phyloP scores from a whole-genome alignment of 2,329 filamentous ascomycete genomes.

The Exophiala bonariae region DNA sequence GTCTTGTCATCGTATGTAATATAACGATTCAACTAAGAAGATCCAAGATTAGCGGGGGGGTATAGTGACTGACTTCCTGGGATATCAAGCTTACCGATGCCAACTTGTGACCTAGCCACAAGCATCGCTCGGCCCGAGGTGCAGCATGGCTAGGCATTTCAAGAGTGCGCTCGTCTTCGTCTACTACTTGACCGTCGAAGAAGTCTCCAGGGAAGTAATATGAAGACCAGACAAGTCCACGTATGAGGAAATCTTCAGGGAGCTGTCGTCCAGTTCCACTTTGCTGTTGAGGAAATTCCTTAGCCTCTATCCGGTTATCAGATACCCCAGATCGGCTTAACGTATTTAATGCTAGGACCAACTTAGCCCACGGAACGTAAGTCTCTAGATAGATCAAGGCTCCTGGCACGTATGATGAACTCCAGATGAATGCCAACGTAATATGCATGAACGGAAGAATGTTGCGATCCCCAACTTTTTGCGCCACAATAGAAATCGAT shows the following conservation, averaged over 20 bases:
- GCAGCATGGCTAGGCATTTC: conserved; percentile 51
- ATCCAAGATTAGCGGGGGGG: background rate
- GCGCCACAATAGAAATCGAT: conserved; percentile 46
- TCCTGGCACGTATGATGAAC: conserved; percentile 37
- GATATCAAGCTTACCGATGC: conserved; percentile 38
- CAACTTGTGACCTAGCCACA: conserved; percentile 49
- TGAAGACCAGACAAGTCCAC: conserved; percentile 54
- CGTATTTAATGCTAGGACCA: conserved; percentile 55
- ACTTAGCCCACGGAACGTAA: conserved; percentile 51
- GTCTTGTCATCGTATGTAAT: conserved; percentile 36
- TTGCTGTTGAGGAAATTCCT: conserved; percentile 44
- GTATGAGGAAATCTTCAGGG: conserved; percentile 59
- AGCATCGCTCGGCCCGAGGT: conserved; percentile 51
- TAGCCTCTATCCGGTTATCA: conserved; percentile 37
- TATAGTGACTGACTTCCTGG: too few relatives aligned
- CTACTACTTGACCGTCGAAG: conserved; percentile 50
- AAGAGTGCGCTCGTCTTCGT: conserved; percentile 56
- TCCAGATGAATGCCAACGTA: conserved; percentile 54
- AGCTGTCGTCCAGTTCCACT: conserved; percentile 47
- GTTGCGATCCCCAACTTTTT: conserved; percentile 51
- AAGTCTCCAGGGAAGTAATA: conserved; percentile 53
- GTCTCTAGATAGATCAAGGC: conserved; percentile 41
- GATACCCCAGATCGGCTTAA: conserved; percentile 43
- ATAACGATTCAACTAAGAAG: conserved; percentile 34
- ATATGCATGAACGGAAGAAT: conserved; percentile 57